Base-by-base conservation (phyloP, 108 stramenopile species). In the Mediolabrus comicus region DNA sequence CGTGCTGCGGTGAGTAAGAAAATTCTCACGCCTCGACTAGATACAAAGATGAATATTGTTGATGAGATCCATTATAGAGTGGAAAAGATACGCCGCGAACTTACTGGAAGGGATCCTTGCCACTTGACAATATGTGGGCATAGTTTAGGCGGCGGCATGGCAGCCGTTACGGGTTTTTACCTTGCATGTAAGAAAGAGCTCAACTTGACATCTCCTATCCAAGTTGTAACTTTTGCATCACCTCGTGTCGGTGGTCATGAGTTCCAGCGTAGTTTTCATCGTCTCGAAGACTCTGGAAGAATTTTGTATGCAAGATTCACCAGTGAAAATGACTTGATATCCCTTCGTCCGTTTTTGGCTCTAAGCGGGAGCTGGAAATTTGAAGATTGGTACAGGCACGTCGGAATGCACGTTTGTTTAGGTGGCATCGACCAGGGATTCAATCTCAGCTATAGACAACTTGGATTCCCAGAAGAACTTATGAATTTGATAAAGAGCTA, bases 401-500 rank as follows among this genome's bases (percentile, higher is more conserved):
- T 67, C 33, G 53, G 66, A 10, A 56, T 67, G 66, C 66, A 56
- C 2, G 28, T 67, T 39, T 43, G 66, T 34, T 41, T 67, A 33
- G 53, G 56, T 35, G 38, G 66, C 19, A 67, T 35, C 14, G 9
- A 26, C 1, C 33, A 67, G 36, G 19, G 53, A 25, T 39, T 67
- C 25, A 54, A 67, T 26, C 26, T 67, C 16, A 41, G 31, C 33
- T 67, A 67, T 35, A 67, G 46, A 22, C 46, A n/a, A 49, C 2
- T 24, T 49, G 46, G 46, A 9, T 22, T 49, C 5, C 22, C 46
- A 49, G 46, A 49, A 6, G 46, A 49, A 22, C 46, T 49, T 8
- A 22, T 17, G 46, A 49, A 49, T 22, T 49, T 49, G 22, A 19
- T 49, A 22, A 49, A 49, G 46, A 49, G 46, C 30, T 67, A n/a